These are phyloP conservation scores for Sindora glabra DNA, from an alignment of 306 rosid species.

Conservation along the genomic window DNA sequence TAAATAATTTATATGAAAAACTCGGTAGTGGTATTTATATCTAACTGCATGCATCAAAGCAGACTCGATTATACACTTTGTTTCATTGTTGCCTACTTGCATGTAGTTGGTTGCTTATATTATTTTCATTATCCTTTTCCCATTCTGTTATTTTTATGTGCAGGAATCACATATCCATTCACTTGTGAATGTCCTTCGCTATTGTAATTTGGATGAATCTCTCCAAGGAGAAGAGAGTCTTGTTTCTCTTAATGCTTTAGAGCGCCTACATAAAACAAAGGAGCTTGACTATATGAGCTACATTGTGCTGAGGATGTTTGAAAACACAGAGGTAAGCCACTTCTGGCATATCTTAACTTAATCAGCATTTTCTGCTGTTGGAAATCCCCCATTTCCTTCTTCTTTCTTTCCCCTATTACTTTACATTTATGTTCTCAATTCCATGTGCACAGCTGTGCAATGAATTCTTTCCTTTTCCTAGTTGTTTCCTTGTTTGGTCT, in stretches of 20 bases:
- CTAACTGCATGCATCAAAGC: too few species aligned
- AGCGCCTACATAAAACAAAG: slow-evolving; percentile 70
- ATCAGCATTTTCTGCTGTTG: too few species aligned
- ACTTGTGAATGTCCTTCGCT: slow-evolving; percentile 91
- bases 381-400: too few species aligned
- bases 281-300: slow-evolving; percentile 99
- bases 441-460: too few species aligned
- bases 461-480: too few species aligned
- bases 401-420: too few species aligned
- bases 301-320: slow-evolving; percentile 89
- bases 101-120: not conserved
- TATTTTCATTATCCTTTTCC: not conserved
- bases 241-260: slow-evolving; percentile 58
- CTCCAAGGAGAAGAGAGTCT: slow-evolving; percentile 88
- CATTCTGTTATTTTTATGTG: slow-evolving; percentile 1
- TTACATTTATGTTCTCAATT: too few species aligned
- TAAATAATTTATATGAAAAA: too few species aligned
- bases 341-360: not conserved
- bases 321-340: slow-evolving; percentile 71
- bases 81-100: not conserved
- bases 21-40: too few species aligned
- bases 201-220: slow-evolving; percentile 89
- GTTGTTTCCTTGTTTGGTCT: too few species aligned
- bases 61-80: not conserved
- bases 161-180: slow-evolving; percentile 99